These are phyloP conservation scores for Phoenix dactylifera DNA, from an alignment of 176 grass and related monocot genomes.

Conservation along the genomic window DNA sequence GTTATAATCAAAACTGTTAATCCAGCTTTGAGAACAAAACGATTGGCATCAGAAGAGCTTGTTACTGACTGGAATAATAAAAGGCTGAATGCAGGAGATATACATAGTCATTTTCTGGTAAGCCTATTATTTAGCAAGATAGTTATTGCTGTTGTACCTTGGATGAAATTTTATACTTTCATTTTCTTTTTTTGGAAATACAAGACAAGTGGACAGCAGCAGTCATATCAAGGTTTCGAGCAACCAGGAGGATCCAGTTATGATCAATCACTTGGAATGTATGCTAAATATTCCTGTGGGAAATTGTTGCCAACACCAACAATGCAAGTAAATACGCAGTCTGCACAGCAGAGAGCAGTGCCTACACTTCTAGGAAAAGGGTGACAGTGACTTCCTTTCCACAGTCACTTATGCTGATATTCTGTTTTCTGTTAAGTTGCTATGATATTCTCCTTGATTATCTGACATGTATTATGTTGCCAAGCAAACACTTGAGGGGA, in stretches of 20 bases:
- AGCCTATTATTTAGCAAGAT: conserved; percentile 3
- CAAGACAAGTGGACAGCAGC: conserved; percentile 29
- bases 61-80: conserved; percentile 78
- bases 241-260: conserved; percentile 43
- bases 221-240: conserved; percentile 39
- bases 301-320: conserved; percentile 19
- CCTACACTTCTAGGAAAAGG: conserved; percentile 69
- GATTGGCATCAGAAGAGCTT: conserved; percentile 80
- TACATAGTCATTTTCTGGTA: conserved; percentile 47
- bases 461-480: too few relatives aligned
- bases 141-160: neutral
- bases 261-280: conserved; percentile 24
- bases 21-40: conserved; percentile 75
- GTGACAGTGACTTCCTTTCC: conserved; percentile 31
- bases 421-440: neutral
- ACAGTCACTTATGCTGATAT: too few relatives aligned
- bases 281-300: conserved; percentile 40
- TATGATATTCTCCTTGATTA: neutral
- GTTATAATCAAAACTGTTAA: too few relatives aligned
- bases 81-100: conserved; percentile 78
- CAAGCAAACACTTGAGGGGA: too few relatives aligned
- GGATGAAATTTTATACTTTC: conserved; percentile 13
- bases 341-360: conserved; percentile 18
- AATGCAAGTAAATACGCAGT: conserved; percentile 26
- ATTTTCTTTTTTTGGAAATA: conserved; percentile 18